These are phyloP conservation scores for Tritrichomonas foetus DNA, from an alignment of 208 protist species.

Conservation along the genomic window DNA sequence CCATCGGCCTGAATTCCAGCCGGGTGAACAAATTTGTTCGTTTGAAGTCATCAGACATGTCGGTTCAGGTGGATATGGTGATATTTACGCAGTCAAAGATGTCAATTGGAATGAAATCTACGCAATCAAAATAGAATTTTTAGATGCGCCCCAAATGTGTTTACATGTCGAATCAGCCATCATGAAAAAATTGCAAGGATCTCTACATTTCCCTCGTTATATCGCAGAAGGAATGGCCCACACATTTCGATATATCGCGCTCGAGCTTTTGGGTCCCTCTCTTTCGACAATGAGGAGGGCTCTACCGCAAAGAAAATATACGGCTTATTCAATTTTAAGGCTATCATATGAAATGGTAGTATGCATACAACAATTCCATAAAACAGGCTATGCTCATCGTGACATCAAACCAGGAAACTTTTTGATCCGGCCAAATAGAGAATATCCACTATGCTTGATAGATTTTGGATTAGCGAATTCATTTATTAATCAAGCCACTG, in stretches of 20 bases:
- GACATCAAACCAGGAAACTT: conserved; percentile 27
- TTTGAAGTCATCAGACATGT: background rate
- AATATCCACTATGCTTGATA: background rate
- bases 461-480: background rate
- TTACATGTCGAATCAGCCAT: background rate
- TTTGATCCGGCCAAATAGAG: background rate
- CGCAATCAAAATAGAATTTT: conserved; percentile 11
- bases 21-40: background rate
- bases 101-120: background rate
- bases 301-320: background rate
- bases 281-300: background rate
- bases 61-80: background rate
- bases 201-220: background rate
- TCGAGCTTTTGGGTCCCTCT: conserved; percentile 8
- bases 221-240: background rate
- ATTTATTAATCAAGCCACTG: background rate
- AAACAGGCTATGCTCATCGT: background rate
- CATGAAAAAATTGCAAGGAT: background rate
- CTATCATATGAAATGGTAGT: background rate
- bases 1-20: background rate
- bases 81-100: background rate
- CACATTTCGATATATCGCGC: background rate
- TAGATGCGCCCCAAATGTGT: too few relatives aligned
- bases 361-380: background rate
- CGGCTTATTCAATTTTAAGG: background rate